phyloP scores from a whole-genome alignment of 192 early-diverging fungal genomes.

The Umbelopsis ramanniana region DNA sequence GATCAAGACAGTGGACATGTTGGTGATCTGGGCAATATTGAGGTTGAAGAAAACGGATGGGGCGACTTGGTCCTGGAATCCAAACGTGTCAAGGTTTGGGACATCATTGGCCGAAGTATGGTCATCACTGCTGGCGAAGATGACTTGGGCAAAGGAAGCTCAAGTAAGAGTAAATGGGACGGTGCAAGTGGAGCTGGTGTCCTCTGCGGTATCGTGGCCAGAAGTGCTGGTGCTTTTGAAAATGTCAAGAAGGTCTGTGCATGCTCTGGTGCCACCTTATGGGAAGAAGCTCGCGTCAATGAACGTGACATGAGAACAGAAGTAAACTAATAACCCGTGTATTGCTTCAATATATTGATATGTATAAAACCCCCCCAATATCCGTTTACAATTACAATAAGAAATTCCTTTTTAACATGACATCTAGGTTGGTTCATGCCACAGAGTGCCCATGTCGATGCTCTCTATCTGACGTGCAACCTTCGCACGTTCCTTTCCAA shows the following conservation, averaged over 20 bases:
- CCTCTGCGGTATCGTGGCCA: slow-evolving; percentile 84
- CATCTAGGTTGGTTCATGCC: slow-evolving; percentile 52
- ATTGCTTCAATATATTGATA: slow-evolving; percentile 2
- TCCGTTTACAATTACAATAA: background rate
- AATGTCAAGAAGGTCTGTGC: slow-evolving; percentile 88
- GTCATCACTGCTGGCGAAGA: slow-evolving; percentile 66
- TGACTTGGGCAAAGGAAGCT: slow-evolving; percentile 49
- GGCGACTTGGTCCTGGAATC: slow-evolving; percentile 78
- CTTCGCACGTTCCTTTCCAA: slow-evolving; percentile 42
- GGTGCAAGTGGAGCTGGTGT: slow-evolving; percentile 65
- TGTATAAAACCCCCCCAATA: background rate
- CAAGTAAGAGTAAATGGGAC: slow-evolving; percentile 39
- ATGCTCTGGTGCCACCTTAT: slow-evolving; percentile 85
- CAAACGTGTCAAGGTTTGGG: slow-evolving; percentile 80
- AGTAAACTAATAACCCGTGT: background rate
- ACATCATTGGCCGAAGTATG: slow-evolving; percentile 88
- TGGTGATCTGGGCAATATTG: slow-evolving; percentile 72
- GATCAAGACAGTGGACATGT: slow-evolving; percentile 53
- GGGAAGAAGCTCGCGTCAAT: slow-evolving; percentile 75
- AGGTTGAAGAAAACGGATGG: slow-evolving; percentile 70
- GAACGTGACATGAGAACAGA: slow-evolving; percentile 23
- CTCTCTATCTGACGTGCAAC: slow-evolving; percentile 85
- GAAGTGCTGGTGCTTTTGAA: slow-evolving; percentile 89
- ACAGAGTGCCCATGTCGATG: slow-evolving; percentile 80
- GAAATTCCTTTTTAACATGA: slow-evolving; percentile 73